A percentile compares a stretch with the other conserved stretches of the same genome.
Conservation (phyloP, 768 basidiomycete species). For the Termitomyces sp. region DNA sequence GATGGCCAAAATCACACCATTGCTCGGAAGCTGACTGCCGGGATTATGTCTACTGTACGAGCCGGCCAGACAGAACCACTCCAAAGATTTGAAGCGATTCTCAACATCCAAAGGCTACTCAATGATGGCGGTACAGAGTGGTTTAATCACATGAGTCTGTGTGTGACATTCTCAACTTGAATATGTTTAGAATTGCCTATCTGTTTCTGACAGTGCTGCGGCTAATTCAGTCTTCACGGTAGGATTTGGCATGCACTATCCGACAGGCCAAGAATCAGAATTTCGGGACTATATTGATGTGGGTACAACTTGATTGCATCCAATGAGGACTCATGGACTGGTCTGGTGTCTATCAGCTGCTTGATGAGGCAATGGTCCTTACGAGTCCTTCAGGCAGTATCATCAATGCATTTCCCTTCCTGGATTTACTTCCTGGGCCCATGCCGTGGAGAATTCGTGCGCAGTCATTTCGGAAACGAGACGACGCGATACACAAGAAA, state of each 20-base stretch:
- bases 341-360: background rate
- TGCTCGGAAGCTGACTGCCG: background rate
- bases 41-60: background rate
- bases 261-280: background rate
- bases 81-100: background rate
- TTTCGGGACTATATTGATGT: background rate
- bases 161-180: background rate
- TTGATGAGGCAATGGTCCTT: background rate
- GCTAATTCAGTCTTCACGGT: background rate
- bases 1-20: background rate
- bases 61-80: background rate
- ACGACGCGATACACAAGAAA: background rate
- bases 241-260: background rate
- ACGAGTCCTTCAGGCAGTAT: background rate
- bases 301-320: background rate
- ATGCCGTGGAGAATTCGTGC: background rate
- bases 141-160: background rate
- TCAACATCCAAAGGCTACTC: background rate
- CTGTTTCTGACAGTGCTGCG: background rate
- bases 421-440: background rate
- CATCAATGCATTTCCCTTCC: background rate
- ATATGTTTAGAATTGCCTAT: background rate
- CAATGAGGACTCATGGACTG: background rate
- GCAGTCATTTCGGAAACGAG: background rate
- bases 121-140: background rate